These are phyloP conservation scores for Monilinia fructicola DNA, from an alignment of 2,329 filamentous ascomycete species.

Conservation along the genomic window DNA sequence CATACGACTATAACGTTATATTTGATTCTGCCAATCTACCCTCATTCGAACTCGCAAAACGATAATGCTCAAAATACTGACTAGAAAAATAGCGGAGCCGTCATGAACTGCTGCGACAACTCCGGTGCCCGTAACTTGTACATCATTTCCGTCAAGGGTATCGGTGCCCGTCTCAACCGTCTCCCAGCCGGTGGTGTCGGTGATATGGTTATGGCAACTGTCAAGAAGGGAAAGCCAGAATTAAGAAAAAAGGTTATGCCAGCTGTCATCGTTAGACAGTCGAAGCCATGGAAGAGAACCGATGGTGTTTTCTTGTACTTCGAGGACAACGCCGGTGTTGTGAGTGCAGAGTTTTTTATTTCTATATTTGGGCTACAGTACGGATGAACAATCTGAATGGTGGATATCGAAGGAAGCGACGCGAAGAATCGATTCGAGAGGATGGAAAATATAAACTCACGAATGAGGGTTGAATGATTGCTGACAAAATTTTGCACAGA, in stretches of 20 bases:
- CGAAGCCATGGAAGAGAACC: constrained; percentile 98
- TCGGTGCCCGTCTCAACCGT: constrained; percentile 95
- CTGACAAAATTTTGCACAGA: constrained; percentile 56
- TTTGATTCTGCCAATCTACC: background rate
- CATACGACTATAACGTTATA: constrained; percentile 28
- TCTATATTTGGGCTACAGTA: background rate
- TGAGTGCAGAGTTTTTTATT: constrained; percentile 52
- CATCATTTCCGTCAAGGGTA: constrained; percentile 99
- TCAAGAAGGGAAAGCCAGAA: constrained; percentile 99
- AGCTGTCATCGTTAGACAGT: constrained; percentile 96
- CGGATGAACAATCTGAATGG: background rate
- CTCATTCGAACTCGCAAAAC: constrained; percentile 11
- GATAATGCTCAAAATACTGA: constrained; percentile 24
- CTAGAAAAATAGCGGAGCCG: constrained; percentile 70
- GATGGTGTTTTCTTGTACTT: constrained; percentile 99
- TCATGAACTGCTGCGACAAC: constrained; percentile 99
- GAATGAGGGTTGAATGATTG: constrained; percentile 22
- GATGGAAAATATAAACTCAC: background rate
- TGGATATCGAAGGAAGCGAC: background rate
- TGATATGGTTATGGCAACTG: constrained; percentile 99
- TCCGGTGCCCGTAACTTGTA: constrained; percentile 97
- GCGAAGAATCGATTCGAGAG: background rate
- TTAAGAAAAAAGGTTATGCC: constrained; percentile 99
- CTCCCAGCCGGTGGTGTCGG: constrained; percentile 96
- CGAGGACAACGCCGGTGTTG: constrained; percentile 99